Base-by-base conservation (phyloP, 225 moss, liverwort and hornwort species). In the Sphagnum tenellum region DNA sequence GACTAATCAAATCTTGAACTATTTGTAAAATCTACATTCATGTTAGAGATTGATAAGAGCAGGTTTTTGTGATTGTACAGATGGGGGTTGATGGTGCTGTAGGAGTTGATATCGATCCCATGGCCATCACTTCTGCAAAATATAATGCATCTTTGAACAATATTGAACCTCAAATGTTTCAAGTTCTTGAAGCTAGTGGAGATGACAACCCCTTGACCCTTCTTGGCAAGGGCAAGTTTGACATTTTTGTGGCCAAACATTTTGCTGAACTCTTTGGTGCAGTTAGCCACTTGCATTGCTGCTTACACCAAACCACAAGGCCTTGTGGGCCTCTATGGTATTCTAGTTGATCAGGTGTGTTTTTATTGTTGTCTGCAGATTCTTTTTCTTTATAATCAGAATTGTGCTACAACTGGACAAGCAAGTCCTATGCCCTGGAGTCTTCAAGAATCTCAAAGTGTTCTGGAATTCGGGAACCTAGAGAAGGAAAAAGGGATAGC, bases 181-280 rank as follows among this genome's bases (percentile, higher is more conserved):
- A 90, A 73, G 90, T 89, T 14, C 83, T 79, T 67, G 76, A 85
- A 62, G 81, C 85, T 45, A 73, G 81, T 13, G 75, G 73, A 44
- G 73, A 77, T 64, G 94, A 75, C 49, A 89, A 90, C 69, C 88
- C 90, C 46, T 75, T 94, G 5, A 85, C 90, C 8, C 63, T n/a
- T n/a, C n/a, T 46, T n/a, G 61, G 69, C 29, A 66, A 63, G 10
- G 14, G 73, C 45, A 78, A 70, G 63, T 88, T 92, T 62, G 88
- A 95, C 50, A 72, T 95, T 14, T 88, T 95, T 68, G 81, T 79
- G 55, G 95, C 95, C 62, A 95, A n/a, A 95, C 59, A 89, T 95
- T 61, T 64, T 95, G 59, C 68, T 86, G 47, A 92, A 79, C 69
- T 92, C 89, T 48, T 71, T 95, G 62, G 71, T 92, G 55, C 86